Conservation (phyloP, 2,329 filamentous ascomycete species). For the Calonectria honghensis region DNA sequence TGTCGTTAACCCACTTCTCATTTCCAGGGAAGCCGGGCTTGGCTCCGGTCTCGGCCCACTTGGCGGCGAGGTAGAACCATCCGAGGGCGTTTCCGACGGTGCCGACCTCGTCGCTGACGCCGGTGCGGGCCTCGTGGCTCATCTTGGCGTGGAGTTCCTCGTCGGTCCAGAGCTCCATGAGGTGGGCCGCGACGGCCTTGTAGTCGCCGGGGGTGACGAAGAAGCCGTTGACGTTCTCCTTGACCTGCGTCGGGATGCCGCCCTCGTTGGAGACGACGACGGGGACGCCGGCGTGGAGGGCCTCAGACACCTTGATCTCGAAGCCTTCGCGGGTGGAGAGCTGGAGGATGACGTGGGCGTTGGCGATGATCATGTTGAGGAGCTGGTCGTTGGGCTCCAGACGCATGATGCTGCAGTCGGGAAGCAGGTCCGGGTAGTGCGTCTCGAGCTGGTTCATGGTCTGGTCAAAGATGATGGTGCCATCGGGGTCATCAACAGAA, state of each 20-base stretch:
- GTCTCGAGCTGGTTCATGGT: slow-evolving; percentile 80
- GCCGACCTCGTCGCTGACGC: slow-evolving; percentile 87
- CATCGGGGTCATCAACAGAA: slow-evolving; percentile 88
- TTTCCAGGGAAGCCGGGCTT: slow-evolving; percentile 72
- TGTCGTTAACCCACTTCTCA: slow-evolving; percentile 68
- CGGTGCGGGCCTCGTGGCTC: slow-evolving; percentile 76
- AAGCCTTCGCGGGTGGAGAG: slow-evolving; percentile 89
- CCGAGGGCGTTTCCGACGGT: slow-evolving; percentile 86
- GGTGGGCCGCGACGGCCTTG: slow-evolving; percentile 79
- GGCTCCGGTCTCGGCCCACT: slow-evolving; percentile 73
- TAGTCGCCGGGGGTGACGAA: slow-evolving; percentile 83
- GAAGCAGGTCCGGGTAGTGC: slow-evolving; percentile 76
- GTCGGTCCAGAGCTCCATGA: slow-evolving; percentile 80
- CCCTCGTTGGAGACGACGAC: slow-evolving; percentile 85
- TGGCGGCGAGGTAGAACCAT: slow-evolving; percentile 86
- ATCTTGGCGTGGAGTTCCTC: slow-evolving; percentile 79
- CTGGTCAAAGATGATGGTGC: slow-evolving; percentile 81
- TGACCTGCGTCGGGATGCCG: slow-evolving; percentile 87
- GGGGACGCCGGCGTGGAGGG: slow-evolving; percentile 85
- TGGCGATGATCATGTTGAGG: slow-evolving; percentile 84
- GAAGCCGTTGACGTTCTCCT: slow-evolving; percentile 82
- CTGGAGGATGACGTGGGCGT: slow-evolving; percentile 84
- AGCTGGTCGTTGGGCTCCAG: slow-evolving; percentile 87
- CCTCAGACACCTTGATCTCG: slow-evolving; percentile 91
- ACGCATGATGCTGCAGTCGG: slow-evolving; percentile 84